Base-by-base conservation (phyloP, 306 rosid species). In the Cicer chorassanicum region DNA sequence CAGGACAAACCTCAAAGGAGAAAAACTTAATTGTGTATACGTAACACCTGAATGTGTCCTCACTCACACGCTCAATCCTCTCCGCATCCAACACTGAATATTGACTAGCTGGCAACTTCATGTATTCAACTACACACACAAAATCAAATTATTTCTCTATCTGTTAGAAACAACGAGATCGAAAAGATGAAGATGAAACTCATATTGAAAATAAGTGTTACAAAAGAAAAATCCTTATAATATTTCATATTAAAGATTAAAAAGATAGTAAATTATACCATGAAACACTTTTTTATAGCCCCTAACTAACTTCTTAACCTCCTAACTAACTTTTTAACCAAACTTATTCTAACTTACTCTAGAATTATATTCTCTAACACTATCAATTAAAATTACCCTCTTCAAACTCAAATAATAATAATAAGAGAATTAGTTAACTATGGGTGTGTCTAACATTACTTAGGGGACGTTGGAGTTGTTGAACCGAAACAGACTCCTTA, bases 11-110 rank as follows among this genome's bases (percentile, higher is more conserved):
- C 87, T 94, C 97, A 59, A 94, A 91, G 0, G 83, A 55, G 73
- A 94, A 91, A 88, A 94, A 91, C 84, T 90, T 94, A 59, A 94
- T 64, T 36, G 78, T 83, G 68, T 93, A 93, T 14, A 93, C 96
- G 11, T 89, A 88, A 79, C 97, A 93, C 87, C 97, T 84, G 82
- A 93, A 94, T 9, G 98, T 94, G 74, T 76, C 78, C 3, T 90
- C 97, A 49, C 88, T 93, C 49, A 94, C 89, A 62, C 97, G 88
- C 86, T 91, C 98, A 38, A 94, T 94, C 87, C 98, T 81, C 93
- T 94, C 97, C 7, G 96, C 98, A 13, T 94, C 98, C 87, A 93
- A 82, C 61, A 94, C 98, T 29, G 98, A 94, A 71, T 94, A 94
- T 77, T 94, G 97, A 81, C 98, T 94, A 9, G 98, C 96, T 16